Evolutionary conservation across 192 early-diverging fungal genomes (phyloP).

Genomic region (Backusella mclennaniae): DNA sequence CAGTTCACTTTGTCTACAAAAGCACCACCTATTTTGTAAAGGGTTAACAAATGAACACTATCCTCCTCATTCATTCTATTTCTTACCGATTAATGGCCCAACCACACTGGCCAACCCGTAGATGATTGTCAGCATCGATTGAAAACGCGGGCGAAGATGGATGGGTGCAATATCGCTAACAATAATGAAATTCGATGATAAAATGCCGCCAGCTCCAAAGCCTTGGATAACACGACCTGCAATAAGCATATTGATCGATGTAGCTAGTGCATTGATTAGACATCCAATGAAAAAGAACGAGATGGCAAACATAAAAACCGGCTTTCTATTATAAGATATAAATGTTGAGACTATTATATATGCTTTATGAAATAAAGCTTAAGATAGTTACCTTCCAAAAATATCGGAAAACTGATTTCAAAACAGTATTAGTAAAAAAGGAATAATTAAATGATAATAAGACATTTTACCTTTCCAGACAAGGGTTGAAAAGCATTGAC

Average conservation of each 20-base stretch:
- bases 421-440: neutral
- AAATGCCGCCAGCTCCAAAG: slow-evolving; percentile 64
- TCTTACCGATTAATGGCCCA: slow-evolving; percentile 53
- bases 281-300: slow-evolving; percentile 46
- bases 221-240: slow-evolving; percentile 60
- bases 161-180: slow-evolving; percentile 70
- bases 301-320: slow-evolving; percentile 24
- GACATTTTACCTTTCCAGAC: slow-evolving; percentile 22
- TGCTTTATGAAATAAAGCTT: neutral
- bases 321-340: slow-evolving; percentile 18
- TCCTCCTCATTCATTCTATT: neutral
- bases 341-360: neutral
- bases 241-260: slow-evolving; percentile 66
- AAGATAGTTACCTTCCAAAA: neutral
- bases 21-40: slow-evolving; percentile 51
- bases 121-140: slow-evolving; percentile 57
- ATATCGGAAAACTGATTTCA: neutral
- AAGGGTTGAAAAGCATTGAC: slow-evolving; percentile 31
- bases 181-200: slow-evolving; percentile 62
- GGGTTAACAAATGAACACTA: neutral
- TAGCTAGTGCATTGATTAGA: slow-evolving; percentile 52
- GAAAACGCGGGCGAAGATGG: slow-evolving; percentile 63
- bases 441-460: neutral
- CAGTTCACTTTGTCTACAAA: slow-evolving; percentile 65
- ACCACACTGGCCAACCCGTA: slow-evolving; percentile 61